Percentiles rank a stretch among this genome's conserved stretches.
Conservation (phyloP, 2,329 filamentous ascomycete genomes). For the Neonectria ditissima region DNA sequence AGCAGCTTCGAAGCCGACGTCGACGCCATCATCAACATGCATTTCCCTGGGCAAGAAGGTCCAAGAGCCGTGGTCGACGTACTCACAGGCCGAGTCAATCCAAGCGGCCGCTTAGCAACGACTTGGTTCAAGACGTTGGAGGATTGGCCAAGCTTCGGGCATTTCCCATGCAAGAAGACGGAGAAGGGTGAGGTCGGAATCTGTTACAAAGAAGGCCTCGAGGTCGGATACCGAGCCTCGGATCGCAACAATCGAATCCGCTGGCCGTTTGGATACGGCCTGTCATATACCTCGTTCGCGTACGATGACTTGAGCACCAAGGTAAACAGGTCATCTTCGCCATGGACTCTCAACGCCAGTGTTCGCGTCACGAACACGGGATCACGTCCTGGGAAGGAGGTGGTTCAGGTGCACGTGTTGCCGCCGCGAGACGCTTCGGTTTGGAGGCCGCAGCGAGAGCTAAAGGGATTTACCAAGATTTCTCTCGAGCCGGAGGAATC, state of each 20-base stretch:
- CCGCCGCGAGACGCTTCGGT: background rate
- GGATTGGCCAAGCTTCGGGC: constrained; percentile 26
- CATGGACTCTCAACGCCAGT: constrained; percentile 1
- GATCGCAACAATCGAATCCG: background rate
- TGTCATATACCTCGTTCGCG: constrained; percentile 31
- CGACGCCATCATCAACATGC: constrained; percentile 27
- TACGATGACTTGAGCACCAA: constrained; percentile 20
- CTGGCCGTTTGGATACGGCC: constrained; percentile 27
- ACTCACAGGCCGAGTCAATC: constrained; percentile 19
- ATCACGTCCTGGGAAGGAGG: constrained; percentile 21
- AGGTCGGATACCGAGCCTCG: constrained; percentile 28
- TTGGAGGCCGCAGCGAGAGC: constrained; percentile 30
- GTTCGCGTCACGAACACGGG: constrained; percentile 23
- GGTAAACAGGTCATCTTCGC: constrained; percentile 4
- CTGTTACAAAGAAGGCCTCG: constrained; percentile 26
- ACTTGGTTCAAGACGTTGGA: constrained; percentile 33
- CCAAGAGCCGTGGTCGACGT: constrained; percentile 25
- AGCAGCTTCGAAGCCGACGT: constrained; percentile 25
- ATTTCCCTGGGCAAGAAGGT: constrained; percentile 34
- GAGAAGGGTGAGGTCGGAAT: constrained; percentile 8
- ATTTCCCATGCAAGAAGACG: constrained; percentile 26
- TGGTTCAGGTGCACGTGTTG: constrained; percentile 24
- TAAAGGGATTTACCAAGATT: constrained; percentile 30
- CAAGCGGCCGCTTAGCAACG: constrained; percentile 27
- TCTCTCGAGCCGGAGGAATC: constrained; percentile 7